phyloP scores from a whole-genome alignment of 768 basidiomycete species.

The Roridomyces roridus region DNA sequence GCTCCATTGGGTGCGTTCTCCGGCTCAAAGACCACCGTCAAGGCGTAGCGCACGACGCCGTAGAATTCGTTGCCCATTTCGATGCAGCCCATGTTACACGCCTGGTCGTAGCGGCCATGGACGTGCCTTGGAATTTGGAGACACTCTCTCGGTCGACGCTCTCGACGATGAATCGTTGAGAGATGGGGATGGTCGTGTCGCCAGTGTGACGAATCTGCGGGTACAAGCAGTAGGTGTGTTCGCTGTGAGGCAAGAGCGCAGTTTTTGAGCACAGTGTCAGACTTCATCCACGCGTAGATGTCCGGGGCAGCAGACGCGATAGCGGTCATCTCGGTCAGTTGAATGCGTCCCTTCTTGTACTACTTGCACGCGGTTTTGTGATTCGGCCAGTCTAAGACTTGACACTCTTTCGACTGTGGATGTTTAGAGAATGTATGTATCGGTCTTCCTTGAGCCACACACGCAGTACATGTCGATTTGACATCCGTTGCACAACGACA shows the following conservation, averaged over 20 bases:
- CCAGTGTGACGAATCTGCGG: neutral
- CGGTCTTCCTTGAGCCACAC: neutral
- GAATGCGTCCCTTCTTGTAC: neutral
- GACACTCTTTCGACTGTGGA: conserved; percentile 8
- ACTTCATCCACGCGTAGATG: neutral
- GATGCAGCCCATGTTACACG: neutral
- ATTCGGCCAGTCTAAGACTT: conserved; percentile 3
- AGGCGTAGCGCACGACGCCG: neutral
- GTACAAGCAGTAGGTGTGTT: neutral
- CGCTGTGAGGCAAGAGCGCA: conserved; percentile 7
- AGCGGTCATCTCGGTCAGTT: neutral
- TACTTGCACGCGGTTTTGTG: neutral
- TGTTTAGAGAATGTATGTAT: no score
- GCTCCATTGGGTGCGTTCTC: neutral
- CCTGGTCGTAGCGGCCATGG: neutral
- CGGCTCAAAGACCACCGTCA: neutral
- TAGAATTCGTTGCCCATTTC: neutral
- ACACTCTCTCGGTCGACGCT: neutral
- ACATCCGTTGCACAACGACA: neutral
- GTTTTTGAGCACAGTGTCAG: neutral
- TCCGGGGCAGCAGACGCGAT: neutral
- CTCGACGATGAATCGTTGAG: neutral
- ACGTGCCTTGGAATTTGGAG: neutral
- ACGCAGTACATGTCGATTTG: neutral
- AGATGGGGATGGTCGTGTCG: neutral